Evolutionary conservation across 176 grass and related monocot genomes (phyloP).

Genomic region (Eleusine indica): DNA sequence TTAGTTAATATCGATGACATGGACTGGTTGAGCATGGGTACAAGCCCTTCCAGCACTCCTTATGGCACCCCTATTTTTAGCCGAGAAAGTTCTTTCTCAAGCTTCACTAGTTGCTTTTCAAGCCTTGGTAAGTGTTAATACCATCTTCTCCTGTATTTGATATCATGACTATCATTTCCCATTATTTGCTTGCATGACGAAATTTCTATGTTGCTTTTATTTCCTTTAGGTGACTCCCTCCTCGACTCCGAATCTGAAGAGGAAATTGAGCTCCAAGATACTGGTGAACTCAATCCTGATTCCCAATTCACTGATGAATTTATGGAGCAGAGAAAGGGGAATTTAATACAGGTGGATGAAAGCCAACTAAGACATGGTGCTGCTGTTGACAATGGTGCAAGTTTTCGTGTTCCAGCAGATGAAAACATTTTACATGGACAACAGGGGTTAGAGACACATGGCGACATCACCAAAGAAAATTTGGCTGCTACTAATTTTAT

Average conservation of each 20-base stretch:
- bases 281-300: slow-evolving; percentile 41
- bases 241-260: slow-evolving; percentile 56
- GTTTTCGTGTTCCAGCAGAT: slow-evolving; percentile 25
- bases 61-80: slow-evolving; percentile 60
- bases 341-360: slow-evolving; percentile 35
- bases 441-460: slow-evolving; percentile 12
- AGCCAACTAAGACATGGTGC: not conserved
- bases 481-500: slow-evolving; percentile 19
- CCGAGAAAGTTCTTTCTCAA: slow-evolving; percentile 65
- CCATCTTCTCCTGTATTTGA: slow-evolving; percentile 23
- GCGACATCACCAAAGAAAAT: slow-evolving; percentile 27
- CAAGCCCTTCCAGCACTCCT: slow-evolving; percentile 50
- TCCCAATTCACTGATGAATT: slow-evolving; percentile 24
- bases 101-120: slow-evolving; percentile 74
- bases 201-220: slow-evolving; percentile 35
- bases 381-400: slow-evolving; percentile 5
- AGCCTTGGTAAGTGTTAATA: slow-evolving; percentile 53
- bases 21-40: slow-evolving; percentile 25
- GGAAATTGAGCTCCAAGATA: slow-evolving; percentile 41
- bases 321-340: slow-evolving; percentile 12
- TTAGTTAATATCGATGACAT: slow-evolving; percentile 36
- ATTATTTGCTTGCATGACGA: slow-evolving; percentile 21
- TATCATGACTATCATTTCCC: not conserved
- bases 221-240: slow-evolving; percentile 44
- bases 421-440: slow-evolving; percentile 40